Evolutionary conservation across 345 rosid species (phyloP), one percentile per base, ranked within the genome.

Genomic region (Alliaria petiolata): DNA sequence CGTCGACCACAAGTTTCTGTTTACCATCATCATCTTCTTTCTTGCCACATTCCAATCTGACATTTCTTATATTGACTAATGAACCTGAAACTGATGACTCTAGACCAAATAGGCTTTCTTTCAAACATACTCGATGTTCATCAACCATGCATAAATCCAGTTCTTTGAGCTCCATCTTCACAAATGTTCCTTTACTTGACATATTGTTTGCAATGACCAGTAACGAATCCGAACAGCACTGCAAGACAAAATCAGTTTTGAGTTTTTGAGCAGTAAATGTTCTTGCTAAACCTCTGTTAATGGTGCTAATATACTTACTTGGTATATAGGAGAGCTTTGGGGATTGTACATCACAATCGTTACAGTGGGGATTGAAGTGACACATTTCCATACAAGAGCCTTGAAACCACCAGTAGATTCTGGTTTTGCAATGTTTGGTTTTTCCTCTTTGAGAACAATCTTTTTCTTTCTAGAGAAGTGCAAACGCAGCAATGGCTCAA

Each of bases 191-290:
- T 58, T 33, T 77, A 55, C 72, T 81, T 72, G 99, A 91, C 74
- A 86, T 76, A 80, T 91, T 85, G 82, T 85, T 89, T 67, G 95
- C 95, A 72, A 80, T 86, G 54, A 87, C 67, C 59, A 91, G 90
- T 62, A 90, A 91, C 33, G 96, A 91, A 81, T 95, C 95, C 56
- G 87, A 86, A 76, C 86, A 85, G 8, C 83, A 89, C 99, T 95
- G 73, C 77, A 70, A 28, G 42, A 45, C 16, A 44, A 60, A 33
- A 16, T 51, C 34, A 51, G 25, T 26, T 22, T 58, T 67, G 8
- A 67, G 9, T 14, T 22, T 17, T 33, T 60, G 26, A 35, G 31
- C 33, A 44, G 28, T 42, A 51, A 30, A 58, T 16, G 34, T 4
- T 60, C 20, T 67, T 67, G 40, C 33, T 67, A 57, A 46, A 56